Base-by-base conservation (phyloP, 2,329 filamentous ascomycete genomes). In the Aspergillus sp. region DNA sequence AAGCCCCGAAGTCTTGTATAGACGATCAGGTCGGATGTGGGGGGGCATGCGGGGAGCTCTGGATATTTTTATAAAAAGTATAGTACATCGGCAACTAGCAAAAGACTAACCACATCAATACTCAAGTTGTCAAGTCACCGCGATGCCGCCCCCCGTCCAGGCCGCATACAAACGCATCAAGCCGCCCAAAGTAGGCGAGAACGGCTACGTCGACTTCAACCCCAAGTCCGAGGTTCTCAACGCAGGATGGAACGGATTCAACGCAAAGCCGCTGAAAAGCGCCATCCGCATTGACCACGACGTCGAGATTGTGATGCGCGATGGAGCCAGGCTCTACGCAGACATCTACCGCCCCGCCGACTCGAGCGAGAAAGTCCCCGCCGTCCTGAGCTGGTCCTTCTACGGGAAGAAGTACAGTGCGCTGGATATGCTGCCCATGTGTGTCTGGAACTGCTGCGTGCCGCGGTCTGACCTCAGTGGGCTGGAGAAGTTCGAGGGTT, bases 391-490 rank as follows among this genome's bases (percentile, higher is more conserved):
- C 49, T 82, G 77, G 77, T 74, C 71, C 6, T 74, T 72, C 13
- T 81, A 77, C 57, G 79, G 79, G 19, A 81, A 82, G 61, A 75
- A 77, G 56, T 77, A 74, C 57, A 73, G 69, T 15, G 73, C 72
- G 3, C 61, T 78, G 13, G 64, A 70, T 17, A 76, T 76, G 66
- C 66, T 77, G 3, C 67, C 73, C 1, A 77, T 75, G 65, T 71
- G 68, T 1, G 66, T 70, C 4, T 75, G 72, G 73, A 71, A 75
- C 34, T 74, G 72, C 51, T 75, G 77, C 6, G 70, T 79, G 2
- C 67, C 68, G 4, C 55, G 59, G 1, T 61, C 30, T 2, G 58
- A 61, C 9, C 61, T 70, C 5, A 66, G 64, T 44, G 67, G 64
- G n/a, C 45, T 68, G 15, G 75, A 80, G 58, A 79, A 77, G 42